phyloP scores from a whole-genome alignment of 208 protist species.

The Wallacemonas sp. region DNA sequence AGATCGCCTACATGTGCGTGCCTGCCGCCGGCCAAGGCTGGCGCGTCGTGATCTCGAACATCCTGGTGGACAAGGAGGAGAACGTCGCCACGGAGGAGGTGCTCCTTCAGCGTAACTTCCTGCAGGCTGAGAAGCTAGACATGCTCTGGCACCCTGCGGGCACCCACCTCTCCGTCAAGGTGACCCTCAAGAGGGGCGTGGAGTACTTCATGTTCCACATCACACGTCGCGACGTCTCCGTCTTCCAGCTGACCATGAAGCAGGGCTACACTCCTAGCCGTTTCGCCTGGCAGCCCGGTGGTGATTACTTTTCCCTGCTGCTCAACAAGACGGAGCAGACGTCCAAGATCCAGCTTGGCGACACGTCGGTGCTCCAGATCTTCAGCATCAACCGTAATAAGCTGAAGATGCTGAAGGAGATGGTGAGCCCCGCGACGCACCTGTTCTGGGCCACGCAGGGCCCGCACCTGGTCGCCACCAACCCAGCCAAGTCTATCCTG shows the following conservation, averaged over 20 bases:
- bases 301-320: constrained; percentile 81
- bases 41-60: constrained; percentile 78
- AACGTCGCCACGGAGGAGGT: constrained; percentile 65
- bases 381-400: constrained; percentile 78
- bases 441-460: constrained; percentile 87
- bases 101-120: constrained; percentile 81
- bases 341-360: constrained; percentile 33
- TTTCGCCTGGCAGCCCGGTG: constrained; percentile 86
- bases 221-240: constrained; percentile 50
- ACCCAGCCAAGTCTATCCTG: constrained; percentile 83
- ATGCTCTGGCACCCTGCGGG: constrained; percentile 90
- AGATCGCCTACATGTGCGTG: constrained; percentile 75
- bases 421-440: constrained; percentile 56
- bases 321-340: constrained; percentile 48
- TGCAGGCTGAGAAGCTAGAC: constrained; percentile 70
- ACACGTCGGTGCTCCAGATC: constrained; percentile 71
- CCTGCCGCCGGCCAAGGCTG: constrained; percentile 65
- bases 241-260: constrained; percentile 72
- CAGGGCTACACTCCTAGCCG: constrained; percentile 62
- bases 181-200: constrained; percentile 50
- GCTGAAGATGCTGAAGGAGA: constrained; percentile 66
- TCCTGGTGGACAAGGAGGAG: constrained; percentile 65
- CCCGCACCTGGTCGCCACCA: constrained; percentile 63
- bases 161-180: constrained; percentile 81
- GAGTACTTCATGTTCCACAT: constrained; percentile 88